Conservation (phyloP, 2,329 filamentous ascomycete species). For the Fusarium nanum region DNA sequence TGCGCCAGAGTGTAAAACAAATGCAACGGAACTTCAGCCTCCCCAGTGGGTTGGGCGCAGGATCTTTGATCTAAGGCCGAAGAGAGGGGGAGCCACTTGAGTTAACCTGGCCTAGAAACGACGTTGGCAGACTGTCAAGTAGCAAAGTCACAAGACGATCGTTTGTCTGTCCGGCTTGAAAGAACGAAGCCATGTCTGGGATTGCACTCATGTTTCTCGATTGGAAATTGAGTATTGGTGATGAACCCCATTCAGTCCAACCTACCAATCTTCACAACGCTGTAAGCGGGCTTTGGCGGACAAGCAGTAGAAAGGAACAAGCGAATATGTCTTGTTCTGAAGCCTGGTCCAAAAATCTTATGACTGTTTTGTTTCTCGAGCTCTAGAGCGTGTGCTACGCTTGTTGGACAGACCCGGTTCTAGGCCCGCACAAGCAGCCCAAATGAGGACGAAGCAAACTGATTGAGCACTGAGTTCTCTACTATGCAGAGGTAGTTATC, state of each 20-base stretch:
- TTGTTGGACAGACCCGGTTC: background rate
- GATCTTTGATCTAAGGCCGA: conserved; percentile 21
- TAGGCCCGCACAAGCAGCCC: background rate
- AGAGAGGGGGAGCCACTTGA: background rate
- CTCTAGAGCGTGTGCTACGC: background rate
- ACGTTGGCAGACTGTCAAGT: conserved; percentile 6
- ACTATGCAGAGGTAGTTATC: background rate
- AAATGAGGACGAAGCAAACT: background rate
- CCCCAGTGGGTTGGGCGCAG: conserved; percentile 19
- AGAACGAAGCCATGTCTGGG: conserved; percentile 6
- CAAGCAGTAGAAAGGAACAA: background rate
- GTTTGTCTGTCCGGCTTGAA: background rate
- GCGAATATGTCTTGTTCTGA: background rate
- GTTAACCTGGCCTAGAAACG: conserved; percentile 5
- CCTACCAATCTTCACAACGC: background rate
- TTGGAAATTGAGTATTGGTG: background rate
- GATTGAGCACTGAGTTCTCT: background rate
- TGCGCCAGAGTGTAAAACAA: conserved; percentile 8
- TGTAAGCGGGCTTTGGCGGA: background rate
- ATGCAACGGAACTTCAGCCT: conserved; percentile 31
- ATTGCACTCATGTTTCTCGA: background rate
- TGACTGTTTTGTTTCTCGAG: background rate
- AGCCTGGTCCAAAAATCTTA: background rate
- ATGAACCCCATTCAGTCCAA: background rate
- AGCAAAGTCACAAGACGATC: background rate